These are phyloP conservation scores for Geotrichum siamense DNA, from an alignment of 1,139 yeast species.

Conservation along the genomic window DNA sequence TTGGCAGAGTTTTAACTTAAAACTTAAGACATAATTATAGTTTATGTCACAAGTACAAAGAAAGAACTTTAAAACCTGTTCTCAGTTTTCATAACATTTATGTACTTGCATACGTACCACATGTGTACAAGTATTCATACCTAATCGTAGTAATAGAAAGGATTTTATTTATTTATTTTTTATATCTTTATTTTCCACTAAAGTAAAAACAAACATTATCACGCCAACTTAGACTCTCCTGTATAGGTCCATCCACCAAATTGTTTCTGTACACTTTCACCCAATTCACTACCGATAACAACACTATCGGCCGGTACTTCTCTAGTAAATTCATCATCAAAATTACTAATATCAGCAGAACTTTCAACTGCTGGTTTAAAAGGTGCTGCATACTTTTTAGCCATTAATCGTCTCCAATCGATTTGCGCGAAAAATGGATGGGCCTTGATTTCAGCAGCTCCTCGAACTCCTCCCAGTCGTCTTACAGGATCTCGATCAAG, in stretches of 20 bases:
- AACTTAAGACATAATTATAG: too few species aligned
- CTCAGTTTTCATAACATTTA: too few species aligned
- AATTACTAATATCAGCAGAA: constrained; percentile 83
- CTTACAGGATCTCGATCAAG: constrained; percentile 78
- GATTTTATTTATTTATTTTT: too few species aligned
- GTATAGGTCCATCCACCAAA: constrained; percentile 99
- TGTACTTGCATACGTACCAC: too few species aligned
- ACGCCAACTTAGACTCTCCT: constrained; percentile 31
- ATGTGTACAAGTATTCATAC: too few species aligned
- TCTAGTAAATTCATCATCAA: constrained; percentile 85
- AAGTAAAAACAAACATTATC: too few species aligned
- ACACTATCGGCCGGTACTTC: constrained; percentile 95
- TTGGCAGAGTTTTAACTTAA: too few species aligned
- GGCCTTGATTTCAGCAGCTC: constrained; percentile 75
- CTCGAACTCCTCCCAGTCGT: constrained; percentile 62
- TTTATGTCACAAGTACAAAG: too few species aligned
- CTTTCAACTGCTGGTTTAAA: constrained; percentile 88
- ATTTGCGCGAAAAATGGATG: constrained; percentile 87
- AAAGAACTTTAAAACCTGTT: too few species aligned
- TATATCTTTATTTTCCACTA: too few species aligned
- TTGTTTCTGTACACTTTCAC: constrained; percentile 87
- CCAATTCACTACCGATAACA: constrained; percentile 63
- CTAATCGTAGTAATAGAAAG: too few species aligned
- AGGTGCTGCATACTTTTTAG: constrained; percentile 91
- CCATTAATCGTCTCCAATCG: constrained; percentile 80